Evolutionary conservation across 805 yeast genomes (phyloP).

Genomic region (Lipomyces sp.): DNA sequence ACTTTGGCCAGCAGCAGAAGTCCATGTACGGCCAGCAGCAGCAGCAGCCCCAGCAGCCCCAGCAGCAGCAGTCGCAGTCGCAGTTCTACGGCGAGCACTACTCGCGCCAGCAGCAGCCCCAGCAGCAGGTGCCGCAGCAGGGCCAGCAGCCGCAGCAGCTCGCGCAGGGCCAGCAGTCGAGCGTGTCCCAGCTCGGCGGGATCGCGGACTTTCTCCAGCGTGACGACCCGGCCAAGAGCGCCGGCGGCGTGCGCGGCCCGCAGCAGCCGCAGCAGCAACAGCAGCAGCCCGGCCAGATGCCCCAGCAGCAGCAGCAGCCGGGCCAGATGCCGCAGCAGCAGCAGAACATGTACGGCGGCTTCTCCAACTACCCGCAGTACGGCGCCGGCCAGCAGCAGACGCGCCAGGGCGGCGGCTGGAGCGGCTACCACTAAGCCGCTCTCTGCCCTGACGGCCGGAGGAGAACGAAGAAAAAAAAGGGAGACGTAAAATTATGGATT

Average conservation of each 20-base stretch:
- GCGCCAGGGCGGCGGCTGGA: constrained; percentile 25
- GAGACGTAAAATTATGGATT: no score
- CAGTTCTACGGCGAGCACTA: constrained; percentile 3
- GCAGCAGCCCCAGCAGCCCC: constrained; percentile 21
- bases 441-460: no score
- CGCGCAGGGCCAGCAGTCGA: constrained; percentile 8
- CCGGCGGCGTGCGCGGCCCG: constrained; percentile 15
- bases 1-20: constrained; percentile 22
- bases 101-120: constrained; percentile 18
- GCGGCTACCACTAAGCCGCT: constrained; percentile 16
- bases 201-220: constrained; percentile 30
- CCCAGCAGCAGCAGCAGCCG: constrained; percentile 23
- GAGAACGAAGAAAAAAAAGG: no score
- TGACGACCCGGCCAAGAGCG: constrained; percentile 23
- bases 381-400: constrained; percentile 23
- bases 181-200: constrained; percentile 25
- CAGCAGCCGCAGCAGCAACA: constrained; percentile 17
- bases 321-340: constrained; percentile 20
- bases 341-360: constrained; percentile 28
- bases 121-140: constrained; percentile 7
- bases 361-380: constrained; percentile 25
- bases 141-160: constrained; percentile 14
- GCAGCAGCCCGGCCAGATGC: constrained; percentile 19
- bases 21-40: constrained; percentile 27
- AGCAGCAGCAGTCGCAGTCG: not conserved